phyloP scores from a whole-genome alignment of 1,139 yeast genomes.

The Geotrichum restrictum region DNA sequence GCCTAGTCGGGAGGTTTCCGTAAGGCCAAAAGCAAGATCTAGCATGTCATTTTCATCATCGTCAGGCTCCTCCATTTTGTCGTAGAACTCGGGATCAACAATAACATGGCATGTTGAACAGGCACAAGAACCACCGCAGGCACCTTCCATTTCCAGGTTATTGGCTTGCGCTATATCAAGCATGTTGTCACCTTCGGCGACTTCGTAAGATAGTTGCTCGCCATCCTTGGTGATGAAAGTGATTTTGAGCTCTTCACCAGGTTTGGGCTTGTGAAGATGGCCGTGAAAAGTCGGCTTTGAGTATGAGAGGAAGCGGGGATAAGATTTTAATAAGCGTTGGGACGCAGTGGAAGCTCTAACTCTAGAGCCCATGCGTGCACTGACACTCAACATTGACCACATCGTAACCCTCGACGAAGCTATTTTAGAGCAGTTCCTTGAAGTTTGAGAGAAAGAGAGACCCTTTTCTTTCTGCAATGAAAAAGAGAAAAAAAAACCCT shows the following conservation, averaged over 20 bases:
- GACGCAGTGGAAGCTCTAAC: not conserved
- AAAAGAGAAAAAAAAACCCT: no score
- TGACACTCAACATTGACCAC: not conserved
- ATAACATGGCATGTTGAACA: slow-evolving; percentile 97
- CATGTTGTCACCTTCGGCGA: slow-evolving; percentile 85
- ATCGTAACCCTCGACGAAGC: not conserved
- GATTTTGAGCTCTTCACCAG: slow-evolving; percentile 87
- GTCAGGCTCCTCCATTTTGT: slow-evolving; percentile 86
- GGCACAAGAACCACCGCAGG: slow-evolving; percentile 98
- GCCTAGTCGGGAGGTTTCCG: slow-evolving; percentile 85
- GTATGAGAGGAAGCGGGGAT: slow-evolving; percentile 6
- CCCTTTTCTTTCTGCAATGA: not conserved
- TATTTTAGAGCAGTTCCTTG: not conserved
- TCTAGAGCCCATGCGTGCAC: not conserved
- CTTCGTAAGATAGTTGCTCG: slow-evolving; percentile 72
- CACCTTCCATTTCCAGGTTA: slow-evolving; percentile 94
- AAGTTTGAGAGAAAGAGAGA: not conserved
- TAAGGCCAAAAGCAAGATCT: slow-evolving; percentile 92
- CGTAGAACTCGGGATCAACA: slow-evolving; percentile 91
- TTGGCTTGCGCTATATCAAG: slow-evolving; percentile 93
- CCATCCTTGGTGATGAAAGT: slow-evolving; percentile 94
- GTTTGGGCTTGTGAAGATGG: slow-evolving; percentile 81
- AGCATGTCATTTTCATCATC: slow-evolving; percentile 98
- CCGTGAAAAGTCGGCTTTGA: slow-evolving; percentile 52
- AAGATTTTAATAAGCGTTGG: no score